A percentile compares a stretch with the other conserved stretches of the same genome.
Evolutionary conservation across 495 filamentous ascomycete genomes (phyloP).

Genomic region (Apodospora peruviana): DNA sequence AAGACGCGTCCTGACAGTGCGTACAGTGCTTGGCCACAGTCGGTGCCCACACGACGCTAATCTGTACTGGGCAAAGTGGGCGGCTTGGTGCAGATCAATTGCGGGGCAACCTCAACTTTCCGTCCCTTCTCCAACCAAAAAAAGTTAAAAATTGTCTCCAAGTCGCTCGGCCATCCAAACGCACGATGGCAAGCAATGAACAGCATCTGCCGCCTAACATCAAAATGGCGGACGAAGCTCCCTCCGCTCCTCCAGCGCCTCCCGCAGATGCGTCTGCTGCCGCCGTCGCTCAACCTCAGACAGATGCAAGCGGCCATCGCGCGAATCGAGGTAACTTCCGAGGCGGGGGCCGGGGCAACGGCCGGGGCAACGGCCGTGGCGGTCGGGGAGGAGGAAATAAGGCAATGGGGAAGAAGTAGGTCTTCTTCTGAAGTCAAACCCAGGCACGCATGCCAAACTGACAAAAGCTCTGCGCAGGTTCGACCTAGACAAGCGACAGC

Average conservation of each 20-base stretch:
- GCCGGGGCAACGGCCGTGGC: conserved; percentile 5
- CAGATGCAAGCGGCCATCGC: background rate
- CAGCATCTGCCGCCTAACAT: conserved; percentile 3
- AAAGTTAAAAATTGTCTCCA: too few relatives aligned
- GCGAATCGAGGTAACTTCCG: background rate
- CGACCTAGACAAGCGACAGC: conserved; percentile 53
- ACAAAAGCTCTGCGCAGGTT: conserved; percentile 13
- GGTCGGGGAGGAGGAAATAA: background rate
- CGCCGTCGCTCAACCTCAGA: background rate
- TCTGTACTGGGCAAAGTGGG: too few relatives aligned
- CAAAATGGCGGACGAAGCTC: conserved; percentile 14
- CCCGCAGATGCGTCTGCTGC: background rate
- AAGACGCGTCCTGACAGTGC: too few relatives aligned
- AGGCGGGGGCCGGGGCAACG: conserved; percentile 1
- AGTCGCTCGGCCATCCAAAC: background rate
- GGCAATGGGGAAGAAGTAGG: background rate
- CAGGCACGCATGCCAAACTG: conserved; percentile 24
- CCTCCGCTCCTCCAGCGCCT: background rate
- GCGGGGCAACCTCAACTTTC: too few relatives aligned
- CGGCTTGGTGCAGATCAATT: too few relatives aligned
- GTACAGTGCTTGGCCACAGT: too few relatives aligned
- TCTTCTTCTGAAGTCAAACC: background rate
- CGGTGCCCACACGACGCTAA: too few relatives aligned
- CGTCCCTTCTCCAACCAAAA: too few relatives aligned
- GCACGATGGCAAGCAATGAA: conserved; percentile 4